Evolutionary conservation across 2,329 filamentous ascomycete species (phyloP).

Genomic region (Dothistroma septosporum): DNA sequence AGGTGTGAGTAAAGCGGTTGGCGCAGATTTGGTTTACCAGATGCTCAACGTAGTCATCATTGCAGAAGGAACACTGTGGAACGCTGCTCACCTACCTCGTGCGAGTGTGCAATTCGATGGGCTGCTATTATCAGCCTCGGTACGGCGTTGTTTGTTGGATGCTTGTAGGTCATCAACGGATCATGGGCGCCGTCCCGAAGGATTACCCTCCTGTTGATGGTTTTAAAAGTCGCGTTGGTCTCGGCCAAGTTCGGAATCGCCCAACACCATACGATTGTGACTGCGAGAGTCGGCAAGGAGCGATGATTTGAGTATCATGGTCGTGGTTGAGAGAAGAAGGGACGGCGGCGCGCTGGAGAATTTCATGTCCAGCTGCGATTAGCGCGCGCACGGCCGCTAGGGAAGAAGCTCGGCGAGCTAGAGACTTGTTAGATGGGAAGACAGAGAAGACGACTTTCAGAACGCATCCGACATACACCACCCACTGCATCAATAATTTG

Average conservation of each 20-base stretch:
- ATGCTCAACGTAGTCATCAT: slow-evolving; percentile 32
- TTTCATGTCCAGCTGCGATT: neutral
- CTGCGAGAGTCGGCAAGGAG: slow-evolving; percentile 48
- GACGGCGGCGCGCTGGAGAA: slow-evolving; percentile 19
- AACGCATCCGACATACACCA: neutral
- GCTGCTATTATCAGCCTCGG: neutral
- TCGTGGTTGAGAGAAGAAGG: slow-evolving; percentile 47
- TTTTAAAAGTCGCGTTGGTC: slow-evolving; percentile 73
- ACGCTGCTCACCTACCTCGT: slow-evolving; percentile 7
- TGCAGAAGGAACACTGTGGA: neutral
- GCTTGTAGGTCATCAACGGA: slow-evolving; percentile 63
- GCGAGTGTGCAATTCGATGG: neutral
- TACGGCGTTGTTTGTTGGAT: slow-evolving; percentile 48
- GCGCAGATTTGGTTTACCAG: slow-evolving; percentile 50
- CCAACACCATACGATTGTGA: slow-evolving; percentile 46
- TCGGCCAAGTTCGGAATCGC: slow-evolving; percentile 70
- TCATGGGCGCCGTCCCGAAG: slow-evolving; percentile 58
- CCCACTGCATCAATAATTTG: slow-evolving; percentile 1
- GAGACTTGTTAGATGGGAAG: slow-evolving; percentile 1
- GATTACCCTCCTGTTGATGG: slow-evolving; percentile 69
- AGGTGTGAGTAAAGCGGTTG: slow-evolving; percentile 43
- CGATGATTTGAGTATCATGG: slow-evolving; percentile 72
- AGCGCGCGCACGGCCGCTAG: neutral
- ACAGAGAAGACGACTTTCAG: neutral
- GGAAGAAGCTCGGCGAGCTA: neutral